These are phyloP conservation scores for Arxiozyma bovina DNA, from an alignment of 1,139 yeast species.

Conservation along the genomic window DNA sequence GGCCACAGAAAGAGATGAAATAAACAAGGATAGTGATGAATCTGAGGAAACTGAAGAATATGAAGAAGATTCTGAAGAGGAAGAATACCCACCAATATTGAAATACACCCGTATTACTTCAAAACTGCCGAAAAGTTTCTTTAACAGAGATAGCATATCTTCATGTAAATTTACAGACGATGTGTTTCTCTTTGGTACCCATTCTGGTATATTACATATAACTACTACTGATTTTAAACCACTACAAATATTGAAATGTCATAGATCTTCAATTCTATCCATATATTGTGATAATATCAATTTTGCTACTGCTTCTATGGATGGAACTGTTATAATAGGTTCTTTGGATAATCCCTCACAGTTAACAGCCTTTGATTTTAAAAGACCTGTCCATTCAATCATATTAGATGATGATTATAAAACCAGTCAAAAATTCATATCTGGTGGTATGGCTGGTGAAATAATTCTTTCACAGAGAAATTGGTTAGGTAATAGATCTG, in stretches of 20 bases:
- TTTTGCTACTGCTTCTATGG: conserved; percentile 85
- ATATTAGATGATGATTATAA: conserved; percentile 65
- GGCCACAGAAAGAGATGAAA: conserved; percentile 22
- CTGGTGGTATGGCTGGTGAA: conserved; percentile 90
- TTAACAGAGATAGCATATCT: conserved; percentile 69
- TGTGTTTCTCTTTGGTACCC: conserved; percentile 76
- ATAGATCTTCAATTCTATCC: conserved; percentile 73
- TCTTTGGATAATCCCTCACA: conserved; percentile 50
- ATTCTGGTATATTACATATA: conserved; percentile 72
- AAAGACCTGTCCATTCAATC: conserved; percentile 82
- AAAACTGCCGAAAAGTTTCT: conserved; percentile 57
- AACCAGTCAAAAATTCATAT: conserved; percentile 54
- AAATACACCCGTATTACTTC: conserved; percentile 61
- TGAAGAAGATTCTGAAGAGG: conserved; percentile 37
- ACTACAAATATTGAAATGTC: conserved; percentile 70
- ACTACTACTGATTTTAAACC: conserved; percentile 49
- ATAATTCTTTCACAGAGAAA: conserved; percentile 65
- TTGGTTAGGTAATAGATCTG: conserved; percentile 81
- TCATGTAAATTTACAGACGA: conserved; percentile 51
- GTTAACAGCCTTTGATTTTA: conserved; percentile 68
- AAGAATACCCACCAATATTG: conserved; percentile 62
- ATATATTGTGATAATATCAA: conserved; percentile 62
- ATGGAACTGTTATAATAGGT: conserved; percentile 84
- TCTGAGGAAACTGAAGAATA: conserved; percentile 20
- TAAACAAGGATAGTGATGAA: no score